Evolutionary conservation across 164 flowering plant genomes (phyloP), one percentile per base, ranked within the genome.

Genomic region (Annona cherimola): DNA sequence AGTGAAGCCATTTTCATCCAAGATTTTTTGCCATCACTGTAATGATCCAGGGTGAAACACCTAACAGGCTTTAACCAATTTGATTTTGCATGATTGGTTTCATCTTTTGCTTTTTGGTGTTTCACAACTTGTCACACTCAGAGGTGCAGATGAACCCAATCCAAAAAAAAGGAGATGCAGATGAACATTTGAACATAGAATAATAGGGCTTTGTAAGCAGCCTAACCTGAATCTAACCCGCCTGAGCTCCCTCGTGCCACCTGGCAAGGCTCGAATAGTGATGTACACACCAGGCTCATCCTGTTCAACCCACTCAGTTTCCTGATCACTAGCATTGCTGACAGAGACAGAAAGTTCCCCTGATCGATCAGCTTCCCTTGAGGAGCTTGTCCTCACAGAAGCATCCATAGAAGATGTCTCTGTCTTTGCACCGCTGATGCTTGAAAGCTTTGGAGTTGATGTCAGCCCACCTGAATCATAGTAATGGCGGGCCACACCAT

Each of bases 271-370:
- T 66, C 86, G 76, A 68, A 93, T 87, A 20, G 98, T 91, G 69
- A 91, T 86, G 76, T 90, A 93, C 6, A 93, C 98, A 26, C 98
- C 98, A 8, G 96, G 90, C 75, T 90, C 96, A 71, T 89, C 93
- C 78, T 93, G 91, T 71, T 93, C 96, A 68, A 93, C 95, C 98
- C 98, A 93, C 79, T 93, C 97, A 4, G 79, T 84, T 76, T 93
- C 98, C 81, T 82, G 73, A 68, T 95, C 98, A 78, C 99, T 92
- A 62, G 96, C 96, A 83, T 89, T 91, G 83, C 99, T 93, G 42
- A 90, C 64, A 5, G 77, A 75, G 4, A 75, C 77, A 1, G 97
- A 93, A 41, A 89, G 86, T 79, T 95, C 97, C 46, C 88, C 96
- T 0, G 99, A 93, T 54, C 77, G 89, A 73, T 90, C 98, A 43